These are phyloP conservation scores for Cryptosporidium xiaoi DNA, from an alignment of 169 alveolate genomes.

Conservation along the genomic window DNA sequence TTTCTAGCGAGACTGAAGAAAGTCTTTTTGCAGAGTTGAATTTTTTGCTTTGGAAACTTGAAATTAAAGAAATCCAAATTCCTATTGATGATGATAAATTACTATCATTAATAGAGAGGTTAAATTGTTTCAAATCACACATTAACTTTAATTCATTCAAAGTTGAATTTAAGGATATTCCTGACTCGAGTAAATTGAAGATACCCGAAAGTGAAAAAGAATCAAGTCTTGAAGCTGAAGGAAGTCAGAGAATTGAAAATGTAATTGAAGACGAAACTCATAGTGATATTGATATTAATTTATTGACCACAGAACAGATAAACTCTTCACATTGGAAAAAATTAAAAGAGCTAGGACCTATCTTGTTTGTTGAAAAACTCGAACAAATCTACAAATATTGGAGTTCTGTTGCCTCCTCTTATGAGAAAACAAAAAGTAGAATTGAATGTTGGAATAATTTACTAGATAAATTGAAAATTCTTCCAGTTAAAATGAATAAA, in stretches of 20 bases:
- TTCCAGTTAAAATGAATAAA: slow-evolving; percentile 34
- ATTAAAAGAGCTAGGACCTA: slow-evolving; percentile 32
- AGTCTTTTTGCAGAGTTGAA: slow-evolving; percentile 45
- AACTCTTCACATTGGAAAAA: slow-evolving; percentile 44
- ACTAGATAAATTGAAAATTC: slow-evolving; percentile 16
- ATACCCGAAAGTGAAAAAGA: not conserved
- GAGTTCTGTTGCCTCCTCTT: not conserved
- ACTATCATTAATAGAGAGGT: slow-evolving; percentile 2
- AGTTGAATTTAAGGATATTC: not conserved
- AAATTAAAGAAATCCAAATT: slow-evolving; percentile 16
- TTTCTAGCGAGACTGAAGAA: slow-evolving; percentile 50
- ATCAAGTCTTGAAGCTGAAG: not conserved
- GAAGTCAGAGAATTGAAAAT: not conserved
- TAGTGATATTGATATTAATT: slow-evolving; percentile 20
- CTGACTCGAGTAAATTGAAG: not conserved
- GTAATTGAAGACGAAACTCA: not conserved
- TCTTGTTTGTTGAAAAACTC: slow-evolving; percentile 25
- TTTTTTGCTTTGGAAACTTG: slow-evolving; percentile 59
- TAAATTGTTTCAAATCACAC: not conserved
- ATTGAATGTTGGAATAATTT: slow-evolving; percentile 32
- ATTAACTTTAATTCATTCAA: not conserved
- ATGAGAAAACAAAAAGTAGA: slow-evolving; percentile 10
- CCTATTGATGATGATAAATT: slow-evolving; percentile 45
- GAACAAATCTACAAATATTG: slow-evolving; percentile 33
- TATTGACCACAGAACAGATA: slow-evolving; percentile 17